Evolutionary conservation across 768 basidiomycete species (phyloP).

Genomic region (Tephrocybe rancida): DNA sequence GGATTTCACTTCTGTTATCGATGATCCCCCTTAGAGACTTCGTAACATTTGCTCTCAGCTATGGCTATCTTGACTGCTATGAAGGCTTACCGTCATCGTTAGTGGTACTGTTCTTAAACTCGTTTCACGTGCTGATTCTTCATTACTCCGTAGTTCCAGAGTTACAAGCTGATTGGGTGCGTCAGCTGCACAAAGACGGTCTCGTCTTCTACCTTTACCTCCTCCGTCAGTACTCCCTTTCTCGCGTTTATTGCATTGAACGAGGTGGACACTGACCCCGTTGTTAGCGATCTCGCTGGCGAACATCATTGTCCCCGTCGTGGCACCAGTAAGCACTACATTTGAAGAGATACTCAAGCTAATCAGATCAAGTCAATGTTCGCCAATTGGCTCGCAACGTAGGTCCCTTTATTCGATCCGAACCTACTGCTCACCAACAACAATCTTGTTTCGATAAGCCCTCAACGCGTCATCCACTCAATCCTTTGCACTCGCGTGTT

Average conservation of each 20-base stretch:
- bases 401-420: conserved; percentile 7
- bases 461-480: conserved; percentile 46
- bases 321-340: conserved; percentile 30
- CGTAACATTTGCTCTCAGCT: conserved; percentile 22
- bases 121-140: neutral
- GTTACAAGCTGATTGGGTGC: conserved; percentile 36
- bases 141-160: conserved; percentile 28
- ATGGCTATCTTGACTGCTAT: conserved; percentile 39
- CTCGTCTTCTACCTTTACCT: conserved; percentile 41
- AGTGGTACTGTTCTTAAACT: conserved; percentile 15
- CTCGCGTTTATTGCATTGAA: neutral
- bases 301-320: conserved; percentile 40
- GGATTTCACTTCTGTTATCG: conserved; percentile 12
- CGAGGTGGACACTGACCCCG: neutral
- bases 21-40: neutral
- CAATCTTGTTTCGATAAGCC: conserved; percentile 22
- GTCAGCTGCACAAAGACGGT: conserved; percentile 43
- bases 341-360: neutral
- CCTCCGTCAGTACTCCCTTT: conserved; percentile 29
- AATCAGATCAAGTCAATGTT: conserved; percentile 26
- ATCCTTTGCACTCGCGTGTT: conserved; percentile 44
- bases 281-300: conserved; percentile 36
- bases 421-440: neutral
- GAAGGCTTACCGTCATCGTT: conserved; percentile 39
- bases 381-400: conserved; percentile 47